Percentiles rank a stretch among this genome's conserved stretches.
Evolutionary conservation across 148 eudicot species (phyloP).

Genomic region (Persicaria maculosa): DNA sequence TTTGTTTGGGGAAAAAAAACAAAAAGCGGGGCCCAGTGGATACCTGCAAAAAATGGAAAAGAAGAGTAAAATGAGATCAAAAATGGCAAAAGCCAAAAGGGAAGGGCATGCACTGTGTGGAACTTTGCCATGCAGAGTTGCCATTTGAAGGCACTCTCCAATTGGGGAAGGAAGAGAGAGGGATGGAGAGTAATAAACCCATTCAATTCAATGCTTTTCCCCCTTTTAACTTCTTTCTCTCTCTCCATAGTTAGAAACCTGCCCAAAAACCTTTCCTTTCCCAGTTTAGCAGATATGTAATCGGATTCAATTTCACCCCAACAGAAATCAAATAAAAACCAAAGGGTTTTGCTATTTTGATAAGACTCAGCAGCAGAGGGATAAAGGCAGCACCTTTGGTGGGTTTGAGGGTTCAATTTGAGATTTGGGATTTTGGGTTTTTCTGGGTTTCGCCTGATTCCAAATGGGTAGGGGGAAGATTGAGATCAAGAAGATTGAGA

Average conservation of each 20-base stretch:
- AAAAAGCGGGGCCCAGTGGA: not conserved
- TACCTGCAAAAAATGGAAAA: slow-evolving; percentile 1
- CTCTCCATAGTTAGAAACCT: slow-evolving; percentile 33
- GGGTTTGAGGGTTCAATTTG: slow-evolving; percentile 10
- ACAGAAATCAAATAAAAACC: not conserved
- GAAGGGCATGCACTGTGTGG: slow-evolving; percentile 38
- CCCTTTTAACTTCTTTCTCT: slow-evolving; percentile 30
- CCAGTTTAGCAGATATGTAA: slow-evolving; percentile 20
- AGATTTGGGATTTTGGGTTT: slow-evolving; percentile 18
- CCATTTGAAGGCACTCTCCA: slow-evolving; percentile 59
- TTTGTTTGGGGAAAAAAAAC: not conserved
- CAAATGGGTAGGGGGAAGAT: slow-evolving; percentile 56
- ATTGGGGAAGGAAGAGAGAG: slow-evolving; percentile 25
- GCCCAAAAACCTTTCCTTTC: slow-evolving; percentile 21
- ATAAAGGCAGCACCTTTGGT: not conserved
- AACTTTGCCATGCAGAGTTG: slow-evolving; percentile 63
- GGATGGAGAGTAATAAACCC: not conserved
- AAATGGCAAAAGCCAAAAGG: slow-evolving; percentile 36
- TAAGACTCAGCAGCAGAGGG: not conserved
- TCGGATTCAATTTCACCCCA: not conserved
- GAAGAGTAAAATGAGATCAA: slow-evolving; percentile 13
- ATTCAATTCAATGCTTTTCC: slow-evolving; percentile 15
- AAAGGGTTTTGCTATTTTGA: not conserved
- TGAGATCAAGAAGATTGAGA: slow-evolving; percentile 62
- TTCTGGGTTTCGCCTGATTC: slow-evolving; percentile 17